Evolutionary conservation across 2,329 filamentous ascomycete species (phyloP).

Genomic region (Hymenotorrendiella dingleyae): DNA sequence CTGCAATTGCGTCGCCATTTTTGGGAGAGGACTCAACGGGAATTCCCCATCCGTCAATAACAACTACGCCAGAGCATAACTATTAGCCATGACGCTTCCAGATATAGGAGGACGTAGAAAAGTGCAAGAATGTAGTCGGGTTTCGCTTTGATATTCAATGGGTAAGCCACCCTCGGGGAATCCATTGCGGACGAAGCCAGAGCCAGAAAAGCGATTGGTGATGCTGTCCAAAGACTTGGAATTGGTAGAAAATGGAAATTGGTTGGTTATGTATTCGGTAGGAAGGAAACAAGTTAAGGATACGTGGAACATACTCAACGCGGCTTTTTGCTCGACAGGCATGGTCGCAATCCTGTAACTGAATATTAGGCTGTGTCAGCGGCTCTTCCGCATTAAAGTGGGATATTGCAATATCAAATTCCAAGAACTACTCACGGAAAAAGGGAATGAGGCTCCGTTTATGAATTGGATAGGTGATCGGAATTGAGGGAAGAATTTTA

Average conservation of each 20-base stretch:
- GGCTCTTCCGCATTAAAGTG: constrained; percentile 6
- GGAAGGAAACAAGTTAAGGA: constrained; percentile 11
- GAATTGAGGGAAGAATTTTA: constrained; percentile 1
- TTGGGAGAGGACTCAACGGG: constrained; percentile 73
- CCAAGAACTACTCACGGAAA: too few species aligned
- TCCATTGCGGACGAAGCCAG: constrained; percentile 2
- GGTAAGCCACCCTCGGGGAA: constrained; percentile 3
- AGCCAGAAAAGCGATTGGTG: neutral
- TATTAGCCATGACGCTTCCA: constrained; percentile 56
- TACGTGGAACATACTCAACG: constrained; percentile 51
- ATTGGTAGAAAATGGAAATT: constrained; percentile 2
- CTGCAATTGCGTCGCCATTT: constrained; percentile 90
- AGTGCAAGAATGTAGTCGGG: constrained; percentile 37
- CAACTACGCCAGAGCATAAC: constrained; percentile 61
- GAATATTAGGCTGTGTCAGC: constrained; percentile 16
- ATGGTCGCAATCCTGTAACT: constrained; percentile 39
- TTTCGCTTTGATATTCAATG: constrained; percentile 14
- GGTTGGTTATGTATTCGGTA: constrained; percentile 1
- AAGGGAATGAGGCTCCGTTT: too few species aligned
- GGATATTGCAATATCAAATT: too few species aligned
- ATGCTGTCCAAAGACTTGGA: neutral
- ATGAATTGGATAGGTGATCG: too few species aligned
- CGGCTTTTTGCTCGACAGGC: constrained; percentile 64
- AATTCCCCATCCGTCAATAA: constrained; percentile 98
- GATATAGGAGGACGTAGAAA: constrained; percentile 49